Conservation (phyloP, 2,329 filamentous ascomycete species). For the Fusarium decemcellulare region DNA sequence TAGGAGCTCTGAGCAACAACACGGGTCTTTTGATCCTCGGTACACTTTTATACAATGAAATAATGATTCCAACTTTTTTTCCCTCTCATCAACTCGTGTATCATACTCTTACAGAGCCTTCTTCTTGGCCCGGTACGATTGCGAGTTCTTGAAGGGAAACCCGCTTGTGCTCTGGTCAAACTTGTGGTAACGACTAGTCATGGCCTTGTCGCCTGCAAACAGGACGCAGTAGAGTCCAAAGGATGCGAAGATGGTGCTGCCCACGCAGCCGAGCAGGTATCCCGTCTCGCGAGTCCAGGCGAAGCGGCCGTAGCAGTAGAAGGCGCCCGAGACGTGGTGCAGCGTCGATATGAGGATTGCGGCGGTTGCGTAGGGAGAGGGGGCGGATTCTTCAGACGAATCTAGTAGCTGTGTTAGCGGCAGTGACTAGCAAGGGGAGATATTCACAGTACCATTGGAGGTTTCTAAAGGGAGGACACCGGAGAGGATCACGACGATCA, state of each 20-base stretch:
- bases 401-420: constrained; percentile 11
- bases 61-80: constrained; percentile 23
- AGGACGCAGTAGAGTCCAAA: constrained; percentile 61
- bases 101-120: constrained; percentile 47
- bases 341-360: constrained; percentile 75
- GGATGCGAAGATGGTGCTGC: constrained; percentile 69
- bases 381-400: constrained; percentile 55
- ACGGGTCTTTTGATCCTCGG: constrained; percentile 15
- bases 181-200: constrained; percentile 53
- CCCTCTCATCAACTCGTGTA: background rate
- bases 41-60: constrained; percentile 18
- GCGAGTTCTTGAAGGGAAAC: constrained; percentile 55
- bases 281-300: constrained; percentile 68
- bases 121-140: constrained; percentile 57
- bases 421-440: background rate
- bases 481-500: constrained; percentile 77
- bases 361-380: constrained; percentile 75
- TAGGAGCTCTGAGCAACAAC: constrained; percentile 16
- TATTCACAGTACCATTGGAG: constrained; percentile 53
- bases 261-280: constrained; percentile 72
- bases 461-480: constrained; percentile 77
- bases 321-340: constrained; percentile 74
- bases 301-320: constrained; percentile 79
- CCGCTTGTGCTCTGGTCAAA: constrained; percentile 58
- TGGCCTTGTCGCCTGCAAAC: constrained; percentile 56